Evolutionary conservation across 2,329 filamentous ascomycete genomes (phyloP), one percentile per base, ranked within the genome.

Genomic region (Dryadomyces quercivorus): DNA sequence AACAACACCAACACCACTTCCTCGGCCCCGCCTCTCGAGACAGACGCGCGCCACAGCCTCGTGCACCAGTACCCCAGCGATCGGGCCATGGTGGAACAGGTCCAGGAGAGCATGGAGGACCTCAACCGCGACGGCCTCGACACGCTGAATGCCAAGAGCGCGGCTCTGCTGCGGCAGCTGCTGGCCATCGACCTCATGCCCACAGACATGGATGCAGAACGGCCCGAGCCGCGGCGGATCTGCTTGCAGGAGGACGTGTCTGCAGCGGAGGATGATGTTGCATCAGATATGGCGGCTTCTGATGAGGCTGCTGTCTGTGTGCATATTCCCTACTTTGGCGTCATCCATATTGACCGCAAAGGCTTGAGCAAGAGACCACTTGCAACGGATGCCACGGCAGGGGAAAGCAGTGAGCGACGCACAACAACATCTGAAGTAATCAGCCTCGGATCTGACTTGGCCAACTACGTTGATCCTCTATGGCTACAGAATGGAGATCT

Each of bases 261-360:
- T 31, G 26, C 26, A 8, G 26, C 4, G 8, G 4, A 4, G 26
- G 8, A 8, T 31, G 26, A 31, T 31, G 4, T 8, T 31, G 26
- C 8, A 31, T 31, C 26, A 31, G 26, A 31, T 31, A 8, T 31
- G 26, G 26, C 26, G 26, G 8, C 26, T 31, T 31, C 26, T 31
- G 26, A 31, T 31, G 26, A 31, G 4, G 8, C 26, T 4, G 26
- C 26, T 6, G 57, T 61, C 5, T 57, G 59, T 15, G 69, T 76
- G 18, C 60, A 66, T 6, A 67, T 75, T n/a, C 73, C 73, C 0
- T 70, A 72, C 48, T 65, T 72, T 40, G 70, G 72, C 1, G 65
- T 61, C 2, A 63, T 75, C 16, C 64, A 62, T 26, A 68, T 73
- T 20, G 61, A 46, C 36, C 31, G 31, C 13, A 34, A 54, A 12